phyloP scores from a whole-genome alignment of 148 eudicot species.

The Heliamphora exappendiculata region DNA sequence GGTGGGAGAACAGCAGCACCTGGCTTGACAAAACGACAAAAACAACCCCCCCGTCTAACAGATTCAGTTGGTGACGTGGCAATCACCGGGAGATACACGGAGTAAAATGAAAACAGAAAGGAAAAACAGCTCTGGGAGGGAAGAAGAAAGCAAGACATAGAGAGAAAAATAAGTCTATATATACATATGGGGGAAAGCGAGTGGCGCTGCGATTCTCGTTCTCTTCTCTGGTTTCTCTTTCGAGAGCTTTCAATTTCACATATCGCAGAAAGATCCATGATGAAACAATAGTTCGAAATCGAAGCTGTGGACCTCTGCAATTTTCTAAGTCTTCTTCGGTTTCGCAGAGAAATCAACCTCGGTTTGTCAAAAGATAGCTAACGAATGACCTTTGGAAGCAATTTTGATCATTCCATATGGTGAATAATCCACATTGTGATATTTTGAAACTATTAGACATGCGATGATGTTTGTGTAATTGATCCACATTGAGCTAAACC shows the following conservation, averaged over 20 bases:
- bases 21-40: constrained; percentile 7
- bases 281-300: neutral
- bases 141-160: neutral
- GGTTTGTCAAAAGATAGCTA: constrained; percentile 1
- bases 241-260: neutral
- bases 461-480: neutral
- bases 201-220: constrained; percentile 1
- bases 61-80: constrained; percentile 16
- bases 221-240: neutral
- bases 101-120: neutral
- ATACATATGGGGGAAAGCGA: neutral
- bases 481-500: constrained; percentile 3
- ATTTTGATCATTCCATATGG: neutral
- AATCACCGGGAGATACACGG: neutral
- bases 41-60: constrained; percentile 13
- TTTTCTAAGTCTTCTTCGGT: neutral
- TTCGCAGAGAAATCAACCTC: constrained; percentile 3
- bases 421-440: neutral
- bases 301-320: constrained; percentile 1
- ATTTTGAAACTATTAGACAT: neutral
- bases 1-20: neutral
- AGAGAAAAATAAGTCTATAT: neutral
- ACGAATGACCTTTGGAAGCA: neutral
- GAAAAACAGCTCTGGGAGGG: neutral
- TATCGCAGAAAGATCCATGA: neutral